Evolutionary conservation across 2,329 filamentous ascomycete species (phyloP), one percentile per base, ranked within the genome.

Genomic region (Pseudogymnoascus sp.): DNA sequence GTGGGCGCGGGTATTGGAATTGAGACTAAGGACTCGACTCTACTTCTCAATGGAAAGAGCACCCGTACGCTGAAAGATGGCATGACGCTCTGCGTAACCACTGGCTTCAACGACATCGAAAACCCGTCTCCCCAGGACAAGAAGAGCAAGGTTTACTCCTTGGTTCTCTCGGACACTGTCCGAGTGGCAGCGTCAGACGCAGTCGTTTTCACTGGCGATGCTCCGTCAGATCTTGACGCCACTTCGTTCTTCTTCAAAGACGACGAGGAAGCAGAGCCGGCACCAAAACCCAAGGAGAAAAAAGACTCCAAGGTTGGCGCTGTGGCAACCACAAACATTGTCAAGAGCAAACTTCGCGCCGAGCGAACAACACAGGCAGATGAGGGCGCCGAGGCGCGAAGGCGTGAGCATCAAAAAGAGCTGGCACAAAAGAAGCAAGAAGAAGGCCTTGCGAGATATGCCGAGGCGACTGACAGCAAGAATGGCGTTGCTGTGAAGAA

Each of bases 191-290:
- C 84, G 5, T 78, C 78, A n/a, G 91, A 96, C 60, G 84, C 89
- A 0, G 88, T 92, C 34, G 87, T 97, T 28, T 97, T 99, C 77
- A 99, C 95, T 16, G 92, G 91, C 64, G 93, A 97, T 73, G 93
- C 93, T 0, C 88, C 93, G 1, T 90, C 90, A 28, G 93, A 96
- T 72, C 85, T 96, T 64, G 95, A 97, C 71, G 92, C 92, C 3
- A 93, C 93, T 40, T 96, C 93, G 0, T 99, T 99, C 80, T 97
- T 97, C 78, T 99, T 99, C 81, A 96, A 96, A 73, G 93, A 97
- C 69, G 92, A 96, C 65, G 91, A 96, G 72, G 90, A 96, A 68
- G 86, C 91, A 66, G 87, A 91, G 74, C 89, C 90, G 34, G 84
- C 89, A 8, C 89, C 91, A n/a, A 96, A 95, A 72, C 81, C 83